Evolutionary conservation across 345 rosid genomes (phyloP).

Genomic region (Eucalyptus tenuipes): DNA sequence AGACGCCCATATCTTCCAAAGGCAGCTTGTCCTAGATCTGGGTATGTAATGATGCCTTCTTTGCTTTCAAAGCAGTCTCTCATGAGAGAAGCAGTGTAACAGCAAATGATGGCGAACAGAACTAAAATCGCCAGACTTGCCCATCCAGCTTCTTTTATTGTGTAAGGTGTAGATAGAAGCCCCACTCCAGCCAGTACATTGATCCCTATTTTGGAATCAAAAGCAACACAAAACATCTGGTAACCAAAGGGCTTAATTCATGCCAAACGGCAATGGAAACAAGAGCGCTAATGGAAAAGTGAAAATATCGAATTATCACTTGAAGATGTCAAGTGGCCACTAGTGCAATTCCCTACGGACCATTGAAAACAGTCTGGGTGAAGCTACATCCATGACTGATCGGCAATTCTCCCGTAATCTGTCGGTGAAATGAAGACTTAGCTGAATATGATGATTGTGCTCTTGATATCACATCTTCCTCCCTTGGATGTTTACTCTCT

Average conservation of each 20-base stretch:
- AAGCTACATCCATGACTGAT: slow-evolving; percentile 63
- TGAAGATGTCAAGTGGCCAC: neutral
- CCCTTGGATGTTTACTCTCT: slow-evolving; percentile 10
- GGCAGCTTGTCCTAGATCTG: slow-evolving; percentile 94
- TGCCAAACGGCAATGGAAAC: neutral
- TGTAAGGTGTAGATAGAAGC: slow-evolving; percentile 71
- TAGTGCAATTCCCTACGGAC: slow-evolving; percentile 15
- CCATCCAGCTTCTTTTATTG: slow-evolving; percentile 82
- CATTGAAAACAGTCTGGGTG: slow-evolving; percentile 78
- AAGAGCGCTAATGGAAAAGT: neutral
- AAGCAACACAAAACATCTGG: neutral
- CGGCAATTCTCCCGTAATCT: slow-evolving; percentile 49
- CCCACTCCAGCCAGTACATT: slow-evolving; percentile 96
- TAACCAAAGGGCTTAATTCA: neutral
- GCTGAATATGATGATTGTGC: slow-evolving; percentile 45
- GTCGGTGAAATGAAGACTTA: slow-evolving; percentile 40
- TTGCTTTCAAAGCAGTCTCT: slow-evolving; percentile 69
- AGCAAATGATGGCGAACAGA: slow-evolving; percentile 49
- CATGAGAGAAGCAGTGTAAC: slow-evolving; percentile 86
- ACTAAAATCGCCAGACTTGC: slow-evolving; percentile 47
- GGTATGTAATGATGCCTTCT: slow-evolving; percentile 60
- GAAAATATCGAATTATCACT: neutral
- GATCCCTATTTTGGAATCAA: slow-evolving; percentile 25
- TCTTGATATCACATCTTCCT: slow-evolving; percentile 33
- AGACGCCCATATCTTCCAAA: slow-evolving; percentile 88